Evolutionary conservation across 1,284 basidiomycete species (phyloP).

Genomic region (Cryptococcus sp.): DNA sequence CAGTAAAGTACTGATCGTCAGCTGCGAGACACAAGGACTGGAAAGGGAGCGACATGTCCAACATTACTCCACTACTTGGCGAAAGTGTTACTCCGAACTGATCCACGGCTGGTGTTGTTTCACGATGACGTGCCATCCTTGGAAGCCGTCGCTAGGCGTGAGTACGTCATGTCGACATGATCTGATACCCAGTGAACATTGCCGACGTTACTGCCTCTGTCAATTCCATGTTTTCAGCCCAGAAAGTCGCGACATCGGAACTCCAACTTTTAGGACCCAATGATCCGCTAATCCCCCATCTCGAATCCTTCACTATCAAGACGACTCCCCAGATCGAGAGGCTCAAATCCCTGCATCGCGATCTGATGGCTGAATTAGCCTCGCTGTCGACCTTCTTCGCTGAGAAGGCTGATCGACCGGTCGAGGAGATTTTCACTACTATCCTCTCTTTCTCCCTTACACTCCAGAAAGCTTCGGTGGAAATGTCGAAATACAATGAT

Average conservation of each 20-base stretch:
- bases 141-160: constrained; percentile 75
- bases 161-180: constrained; percentile 18
- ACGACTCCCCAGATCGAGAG: constrained; percentile 58
- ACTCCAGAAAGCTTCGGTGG: constrained; percentile 70
- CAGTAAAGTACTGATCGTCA: constrained; percentile 32
- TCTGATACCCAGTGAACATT: constrained; percentile 58
- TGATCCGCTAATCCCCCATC: constrained; percentile 62
- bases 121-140: constrained; percentile 75
- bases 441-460: constrained; percentile 68
- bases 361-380: constrained; percentile 59
- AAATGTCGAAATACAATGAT: constrained; percentile 51
- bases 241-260: constrained; percentile 59
- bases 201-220: constrained; percentile 61
- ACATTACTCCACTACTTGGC: constrained; percentile 84
- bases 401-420: constrained; percentile 56
- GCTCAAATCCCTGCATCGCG: constrained; percentile 58
- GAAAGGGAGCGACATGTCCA: constrained; percentile 66
- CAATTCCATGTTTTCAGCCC: constrained; percentile 57
- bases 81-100: constrained; percentile 63
- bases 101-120: constrained; percentile 66
- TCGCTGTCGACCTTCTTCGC: constrained; percentile 67
- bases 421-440: constrained; percentile 73
- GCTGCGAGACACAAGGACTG: constrained; percentile 80
- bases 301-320: constrained; percentile 62
- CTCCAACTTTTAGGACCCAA: constrained; percentile 50